Percentiles rank a stretch among this genome's conserved stretches.
phyloP scores from a whole-genome alignment of 169 alveolate species.

The Eimeria maxima region DNA sequence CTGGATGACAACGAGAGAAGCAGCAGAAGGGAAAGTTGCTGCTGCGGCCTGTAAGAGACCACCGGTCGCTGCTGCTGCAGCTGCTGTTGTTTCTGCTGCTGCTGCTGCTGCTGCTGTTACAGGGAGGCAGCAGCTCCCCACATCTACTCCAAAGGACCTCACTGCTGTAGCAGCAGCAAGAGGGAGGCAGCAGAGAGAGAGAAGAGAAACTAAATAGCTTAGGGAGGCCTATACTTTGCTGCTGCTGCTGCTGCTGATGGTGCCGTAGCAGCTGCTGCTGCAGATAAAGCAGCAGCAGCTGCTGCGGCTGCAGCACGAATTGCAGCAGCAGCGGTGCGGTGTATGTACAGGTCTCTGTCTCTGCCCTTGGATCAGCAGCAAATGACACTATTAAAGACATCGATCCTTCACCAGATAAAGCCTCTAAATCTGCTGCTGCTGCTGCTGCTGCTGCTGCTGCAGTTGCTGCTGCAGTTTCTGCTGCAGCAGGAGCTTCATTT shows the following conservation, averaged over 20 bases:
- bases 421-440: too few relatives aligned
- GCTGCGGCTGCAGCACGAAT: constrained; percentile 37
- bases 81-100: not conserved
- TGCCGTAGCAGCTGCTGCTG: too few relatives aligned
- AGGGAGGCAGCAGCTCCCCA: constrained; percentile 37
- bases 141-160: constrained; percentile 1
- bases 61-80: constrained; percentile 21
- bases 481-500: not conserved
- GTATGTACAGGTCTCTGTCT: constrained; percentile 12
- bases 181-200: constrained; percentile 39
- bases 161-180: constrained; percentile 52
- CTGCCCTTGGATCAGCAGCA: constrained; percentile 28
- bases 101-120: constrained; percentile 19
- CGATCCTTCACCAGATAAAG: not conserved
- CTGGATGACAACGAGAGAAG: not conserved
- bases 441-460: constrained; percentile 61
- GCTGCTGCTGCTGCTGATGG: too few relatives aligned
- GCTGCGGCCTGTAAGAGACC: constrained; percentile 11
- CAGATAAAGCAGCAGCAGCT: constrained; percentile 11
- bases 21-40: constrained; percentile 58
- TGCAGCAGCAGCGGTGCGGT: constrained; percentile 71
- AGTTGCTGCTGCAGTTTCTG: not conserved
- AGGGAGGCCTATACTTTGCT: not conserved
- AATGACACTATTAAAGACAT: constrained; percentile 4
- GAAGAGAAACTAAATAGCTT: not conserved